Percentiles rank a stretch among this genome's conserved stretches.
Evolutionary conservation across 1,284 basidiomycete species (phyloP).

Genomic region (Neonothopanus nambi): DNA sequence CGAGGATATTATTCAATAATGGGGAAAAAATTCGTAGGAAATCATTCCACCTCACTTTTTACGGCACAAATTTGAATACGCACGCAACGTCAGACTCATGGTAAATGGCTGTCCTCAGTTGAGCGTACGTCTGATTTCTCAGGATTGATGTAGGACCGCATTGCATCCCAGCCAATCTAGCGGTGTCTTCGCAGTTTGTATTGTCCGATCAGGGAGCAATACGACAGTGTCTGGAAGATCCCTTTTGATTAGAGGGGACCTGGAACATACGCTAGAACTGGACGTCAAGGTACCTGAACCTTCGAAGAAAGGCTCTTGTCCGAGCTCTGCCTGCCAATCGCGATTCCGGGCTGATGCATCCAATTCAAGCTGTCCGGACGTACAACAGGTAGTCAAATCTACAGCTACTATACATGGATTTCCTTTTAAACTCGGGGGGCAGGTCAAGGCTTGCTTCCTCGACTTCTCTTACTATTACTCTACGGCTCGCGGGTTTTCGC

Average conservation of each 20-base stretch:
- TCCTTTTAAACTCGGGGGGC: constrained; percentile 10
- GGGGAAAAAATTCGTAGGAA: too few species aligned
- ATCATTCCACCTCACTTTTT: too few species aligned
- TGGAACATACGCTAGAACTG: not conserved
- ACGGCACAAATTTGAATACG: too few species aligned
- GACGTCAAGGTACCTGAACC: not conserved
- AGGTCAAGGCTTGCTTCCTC: not conserved
- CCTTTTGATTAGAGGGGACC: not conserved
- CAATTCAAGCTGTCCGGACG: constrained; percentile 5
- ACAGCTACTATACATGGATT: not conserved
- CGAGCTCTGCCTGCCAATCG: too few species aligned
- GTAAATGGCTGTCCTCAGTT: not conserved
- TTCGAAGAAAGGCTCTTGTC: constrained; percentile 3
- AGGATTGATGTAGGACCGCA: not conserved
- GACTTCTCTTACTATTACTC: constrained; percentile 11
- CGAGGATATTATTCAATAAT: too few species aligned
- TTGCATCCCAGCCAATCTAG: not conserved
- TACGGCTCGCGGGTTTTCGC: constrained; percentile 1
- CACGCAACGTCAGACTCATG: not conserved
- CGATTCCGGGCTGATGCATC: too few species aligned
- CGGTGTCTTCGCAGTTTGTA: not conserved
- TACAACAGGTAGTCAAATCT: not conserved
- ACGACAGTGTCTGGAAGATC: not conserved
- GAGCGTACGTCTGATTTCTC: not conserved
- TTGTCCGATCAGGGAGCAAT: not conserved